Base-by-base conservation (phyloP, 164 flowering plant species). In the Magnolia officinalis region DNA sequence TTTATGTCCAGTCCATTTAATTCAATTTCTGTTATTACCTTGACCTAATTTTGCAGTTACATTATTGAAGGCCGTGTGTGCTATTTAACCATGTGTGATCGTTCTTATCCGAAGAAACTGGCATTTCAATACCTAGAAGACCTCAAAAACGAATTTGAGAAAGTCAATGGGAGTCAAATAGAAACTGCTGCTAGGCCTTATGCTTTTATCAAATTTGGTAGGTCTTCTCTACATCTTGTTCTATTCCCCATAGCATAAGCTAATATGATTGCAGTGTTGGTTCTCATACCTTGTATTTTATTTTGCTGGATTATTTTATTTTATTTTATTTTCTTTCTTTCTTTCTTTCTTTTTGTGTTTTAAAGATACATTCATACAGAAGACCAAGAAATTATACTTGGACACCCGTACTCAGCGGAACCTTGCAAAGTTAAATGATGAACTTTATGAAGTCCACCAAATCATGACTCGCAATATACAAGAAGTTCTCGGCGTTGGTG, bases 391-490 rank as follows among this genome's bases (percentile, higher is more conserved):
- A 81, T 79, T 94, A 80, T 92, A 94, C 86, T 86, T 88, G 87
- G 98, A 94, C 78, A 94, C 97, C 5, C 91, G 84, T 71, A 92
- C 95, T 79, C 97, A 92, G 81, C 77, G 96, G 80, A 94, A 94
- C 81, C 88, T 94, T 72, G 78, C 95, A 76, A 94, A 94, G 81
- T 76, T 94, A 85, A 94, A 92, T 83, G 97, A 94, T 81, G 98
- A 94, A 77, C 94, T 94, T 50, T 92, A 91, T 84, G 97, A 94
- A 84, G 97, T 94, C 72, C 98, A 94, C 87, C 97, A 94, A 79
- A 91, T 94, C 77, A 94, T 91, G 98, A 94, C 98, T 65, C 95
- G 95, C 63, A 94, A 94, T 88, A 95, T 94, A 9, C 98, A 94
- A 83, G 98, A 94, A 83, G 97, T 94, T 76, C 95, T 94, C 79